These are phyloP conservation scores for Solanum etuberosum DNA, from an alignment of 257 asterid genomes.

Conservation along the genomic window DNA sequence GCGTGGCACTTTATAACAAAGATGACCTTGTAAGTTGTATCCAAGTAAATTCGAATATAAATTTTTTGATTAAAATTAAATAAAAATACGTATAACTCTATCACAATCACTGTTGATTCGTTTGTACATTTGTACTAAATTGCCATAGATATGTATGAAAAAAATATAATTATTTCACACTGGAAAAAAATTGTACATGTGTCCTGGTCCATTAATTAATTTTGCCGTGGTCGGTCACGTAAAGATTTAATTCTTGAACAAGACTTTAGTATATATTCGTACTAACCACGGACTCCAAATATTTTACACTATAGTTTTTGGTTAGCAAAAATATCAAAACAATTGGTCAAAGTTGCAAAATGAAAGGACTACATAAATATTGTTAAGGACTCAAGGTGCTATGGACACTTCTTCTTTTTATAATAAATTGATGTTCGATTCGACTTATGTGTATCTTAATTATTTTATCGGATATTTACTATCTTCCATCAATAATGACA, in stretches of 20 bases:
- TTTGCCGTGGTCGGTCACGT: conserved; percentile 33
- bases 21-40: not conserved
- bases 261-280: not conserved
- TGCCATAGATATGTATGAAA: not conserved
- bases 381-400: not conserved
- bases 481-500: not conserved
- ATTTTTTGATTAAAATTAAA: not conserved
- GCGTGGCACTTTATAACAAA: accelerated
- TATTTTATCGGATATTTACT: not conserved
- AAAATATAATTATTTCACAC: not conserved
- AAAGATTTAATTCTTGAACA: conserved; percentile 2
- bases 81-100: not conserved
- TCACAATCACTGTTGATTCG: not conserved
- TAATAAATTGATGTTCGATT: not conserved
- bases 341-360: not conserved
- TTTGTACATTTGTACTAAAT: not conserved
- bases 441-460: accelerated
- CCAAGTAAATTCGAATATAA: not conserved
- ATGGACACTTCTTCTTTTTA: not conserved
- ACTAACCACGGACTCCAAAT: not conserved
- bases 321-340: not conserved
- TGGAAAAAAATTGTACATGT: not conserved
- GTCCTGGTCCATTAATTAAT: not conserved
- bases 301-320: not conserved
- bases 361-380: not conserved